phyloP scores from a whole-genome alignment of 306 rosid species.

The Crotalaria pallida region DNA sequence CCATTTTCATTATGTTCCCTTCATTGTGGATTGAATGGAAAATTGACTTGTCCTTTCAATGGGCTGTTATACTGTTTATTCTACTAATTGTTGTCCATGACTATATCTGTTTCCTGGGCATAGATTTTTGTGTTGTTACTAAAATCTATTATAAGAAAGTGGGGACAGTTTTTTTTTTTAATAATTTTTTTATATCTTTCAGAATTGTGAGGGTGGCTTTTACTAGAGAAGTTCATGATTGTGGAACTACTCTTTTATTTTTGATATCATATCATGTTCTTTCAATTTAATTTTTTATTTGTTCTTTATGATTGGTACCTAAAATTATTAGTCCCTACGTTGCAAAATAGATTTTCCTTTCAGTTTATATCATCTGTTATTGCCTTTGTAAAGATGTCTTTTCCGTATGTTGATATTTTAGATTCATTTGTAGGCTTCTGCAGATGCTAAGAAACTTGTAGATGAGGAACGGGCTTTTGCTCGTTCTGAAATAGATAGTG shows the following conservation, averaged over 20 bases:
- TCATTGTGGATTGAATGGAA: not conserved
- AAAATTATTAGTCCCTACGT: not conserved
- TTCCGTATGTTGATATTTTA: constrained; percentile 14
- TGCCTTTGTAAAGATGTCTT: not conserved
- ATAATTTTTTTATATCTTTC: not conserved
- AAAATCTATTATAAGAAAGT: not conserved
- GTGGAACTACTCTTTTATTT: not conserved
- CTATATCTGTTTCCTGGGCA: not conserved
- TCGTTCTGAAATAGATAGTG: constrained; percentile 87
- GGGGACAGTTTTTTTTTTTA: not conserved
- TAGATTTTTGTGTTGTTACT: not conserved
- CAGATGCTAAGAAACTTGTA: constrained; percentile 84
- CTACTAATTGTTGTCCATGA: not conserved
- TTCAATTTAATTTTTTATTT: not conserved
- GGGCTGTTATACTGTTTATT: not conserved
- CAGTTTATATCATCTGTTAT: not conserved
- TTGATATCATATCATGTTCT: not conserved
- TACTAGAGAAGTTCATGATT: not conserved
- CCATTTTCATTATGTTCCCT: not conserved
- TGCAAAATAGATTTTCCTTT: not conserved
- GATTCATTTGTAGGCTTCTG: constrained; percentile 67
- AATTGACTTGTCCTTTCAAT: not conserved
- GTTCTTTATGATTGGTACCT: not conserved
- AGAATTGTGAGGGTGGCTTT: not conserved
- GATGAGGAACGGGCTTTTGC: constrained; percentile 95